Base-by-base conservation (phyloP, 148 eudicot species). In the Persicaria maculosa region DNA sequence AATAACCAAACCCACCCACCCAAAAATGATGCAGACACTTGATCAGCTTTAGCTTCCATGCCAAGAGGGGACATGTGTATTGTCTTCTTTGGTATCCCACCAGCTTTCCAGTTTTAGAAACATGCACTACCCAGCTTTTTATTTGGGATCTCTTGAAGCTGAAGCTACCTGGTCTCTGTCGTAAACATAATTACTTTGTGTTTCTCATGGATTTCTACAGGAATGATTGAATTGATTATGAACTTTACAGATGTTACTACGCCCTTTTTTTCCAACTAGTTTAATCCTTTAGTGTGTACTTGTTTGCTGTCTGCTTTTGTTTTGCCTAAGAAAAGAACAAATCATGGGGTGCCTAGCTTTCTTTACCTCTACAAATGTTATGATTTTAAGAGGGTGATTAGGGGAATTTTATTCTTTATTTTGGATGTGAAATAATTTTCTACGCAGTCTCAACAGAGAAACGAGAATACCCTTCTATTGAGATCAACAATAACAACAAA, bases 191-290 rank as follows among this genome's bases (percentile, higher is more conserved):
- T 31, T 31, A 31, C 43, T 14, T 3, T 59, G 36, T 59, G 67
- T 59, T 59, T 59, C 14, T 59, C 40, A 31, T 59, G 67, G 11
- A 25, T 57, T 57, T n/a, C 4, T 15, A 54, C 16, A 54, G 58
- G 64, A 54, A 59, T 59, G 67, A 59, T 59, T 59, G 67, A 22
- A 59, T 20, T 22, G 65, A 59, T 22, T 59, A 20, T 22, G 40
- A 59, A 40, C 65, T 59, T 59, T 59, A 59, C 65, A 59, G 15
- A 59, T 59, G 67, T 22, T 59, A 25, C 10, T 59, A 59, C 40
- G 2, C 40, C 40, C 40, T 31, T 31, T 31, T n/a, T 31, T 31
- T 31, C 40, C 40, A 31, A 31, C 40, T 31, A 31, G 40, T 31
- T 31, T 31, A 31, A 31, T 31, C 40, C 40, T 31, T 31, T 31